Percentiles rank a stretch among this genome's conserved stretches.
phyloP scores from a whole-genome alignment of 352 stramenopile genomes.

The Aphanomyces stellatus region DNA sequence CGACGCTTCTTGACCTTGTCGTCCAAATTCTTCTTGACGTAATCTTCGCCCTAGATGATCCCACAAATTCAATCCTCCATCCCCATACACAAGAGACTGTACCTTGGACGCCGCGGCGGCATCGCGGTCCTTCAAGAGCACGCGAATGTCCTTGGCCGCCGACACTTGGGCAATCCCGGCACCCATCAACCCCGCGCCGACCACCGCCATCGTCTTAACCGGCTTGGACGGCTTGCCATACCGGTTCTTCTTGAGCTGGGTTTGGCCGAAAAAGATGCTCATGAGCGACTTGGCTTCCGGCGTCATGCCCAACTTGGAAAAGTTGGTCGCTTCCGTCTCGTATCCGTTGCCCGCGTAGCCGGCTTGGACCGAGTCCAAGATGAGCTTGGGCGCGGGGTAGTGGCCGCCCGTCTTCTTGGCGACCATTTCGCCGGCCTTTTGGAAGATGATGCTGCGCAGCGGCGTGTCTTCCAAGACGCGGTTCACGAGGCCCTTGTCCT shows the following conservation, averaged over 20 bases:
- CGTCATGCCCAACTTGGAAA: constrained; percentile 95
- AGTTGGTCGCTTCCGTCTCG: constrained; percentile 92
- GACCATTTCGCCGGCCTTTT: constrained; percentile 94
- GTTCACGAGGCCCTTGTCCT: constrained; percentile 78
- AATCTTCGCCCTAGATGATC: constrained; percentile 51
- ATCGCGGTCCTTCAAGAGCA: constrained; percentile 96
- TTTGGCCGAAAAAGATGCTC: constrained; percentile 97
- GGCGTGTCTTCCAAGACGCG: constrained; percentile 92
- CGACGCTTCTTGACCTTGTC: constrained; percentile 92
- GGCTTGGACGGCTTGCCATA: constrained; percentile 83
- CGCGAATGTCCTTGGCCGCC: constrained; percentile 90
- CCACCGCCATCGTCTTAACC: constrained; percentile 91
- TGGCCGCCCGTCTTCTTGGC: constrained; percentile 96
- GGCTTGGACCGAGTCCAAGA: constrained; percentile 87
- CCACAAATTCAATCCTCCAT: constrained; percentile 91
- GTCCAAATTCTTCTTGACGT: constrained; percentile 93
- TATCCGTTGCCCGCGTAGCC: constrained; percentile 82
- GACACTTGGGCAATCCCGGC: constrained; percentile 95
- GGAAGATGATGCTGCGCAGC: constrained; percentile 88
- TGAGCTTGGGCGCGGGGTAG: constrained; percentile 93
- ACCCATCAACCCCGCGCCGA: constrained; percentile 98
- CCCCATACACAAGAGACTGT: constrained; percentile 90
- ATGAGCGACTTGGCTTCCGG: constrained; percentile 93
- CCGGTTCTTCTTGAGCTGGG: constrained; percentile 96
- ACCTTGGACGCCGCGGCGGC: constrained; percentile 67